Base-by-base conservation (phyloP, 148 eudicot genomes). In the Linanthus parryae region DNA sequence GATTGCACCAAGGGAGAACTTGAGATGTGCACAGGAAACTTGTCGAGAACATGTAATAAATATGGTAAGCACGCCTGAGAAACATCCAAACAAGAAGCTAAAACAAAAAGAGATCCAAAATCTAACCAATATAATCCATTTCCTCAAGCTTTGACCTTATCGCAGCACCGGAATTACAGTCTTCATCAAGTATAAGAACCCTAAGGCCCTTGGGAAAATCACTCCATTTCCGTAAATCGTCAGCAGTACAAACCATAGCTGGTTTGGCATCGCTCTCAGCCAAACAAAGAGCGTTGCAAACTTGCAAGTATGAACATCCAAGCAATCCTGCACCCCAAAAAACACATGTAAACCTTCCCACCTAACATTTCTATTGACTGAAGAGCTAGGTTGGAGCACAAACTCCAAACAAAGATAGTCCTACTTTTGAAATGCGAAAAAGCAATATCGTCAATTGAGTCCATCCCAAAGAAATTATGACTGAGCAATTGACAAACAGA, bases 121-220 rank as follows among this genome's bases (percentile, higher is more conserved):
- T 58, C 77, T 63, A 38, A 87, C 95, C 95, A 62, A 75, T 65
- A 49, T 73, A 83, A 10, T 83, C 85, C 95, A 87, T 87, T 56
- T 73, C 61, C 55, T 83, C 72, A 55, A 87, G 91, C 73, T 75
- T 87, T 59, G 79, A 71, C 75, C 74, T 81, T 53, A 83, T 71
- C 51, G 73, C 63, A 49, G 61, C 56, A 6, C 83, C 77, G 67
- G 79, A 83, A 68, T 60, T 44, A 19, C 5, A 4, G 58, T 83
- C 83, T 55, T 78, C 77, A 44, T 80, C 80, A 58, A 87, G 88
- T 40, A 83, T 83, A 39, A 87, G 85, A 59, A 87, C 79, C 59
- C 71, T 73, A 60, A 87, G 92, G 59, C 96, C 96, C 71, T 83
- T 87, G 17, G 96, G 96, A 58, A 87, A 87, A 67, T 87, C 88